These are phyloP conservation scores for Ceratocystis huliohia DNA, from an alignment of 2,329 filamentous ascomycete genomes.

Conservation along the genomic window DNA sequence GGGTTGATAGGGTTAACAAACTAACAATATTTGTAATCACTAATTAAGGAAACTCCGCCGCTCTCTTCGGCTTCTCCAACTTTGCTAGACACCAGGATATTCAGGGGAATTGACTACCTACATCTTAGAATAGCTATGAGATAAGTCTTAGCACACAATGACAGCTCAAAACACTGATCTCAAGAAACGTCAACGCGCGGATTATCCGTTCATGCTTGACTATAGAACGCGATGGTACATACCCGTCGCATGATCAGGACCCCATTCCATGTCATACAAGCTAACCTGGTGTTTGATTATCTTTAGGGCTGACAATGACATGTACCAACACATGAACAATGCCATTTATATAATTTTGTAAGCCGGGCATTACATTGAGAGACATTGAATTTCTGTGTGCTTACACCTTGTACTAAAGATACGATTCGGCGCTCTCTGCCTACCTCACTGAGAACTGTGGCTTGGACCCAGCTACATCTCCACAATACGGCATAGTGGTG, in stretches of 20 bases:
- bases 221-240: slow-evolving; percentile 75
- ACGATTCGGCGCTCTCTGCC: slow-evolving; percentile 81
- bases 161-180: neutral
- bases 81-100: neutral
- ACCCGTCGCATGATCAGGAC: neutral
- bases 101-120: neutral
- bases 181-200: slow-evolving; percentile 33
- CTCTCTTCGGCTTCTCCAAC: neutral
- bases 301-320: slow-evolving; percentile 76
- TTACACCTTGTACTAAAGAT: slow-evolving; percentile 33
- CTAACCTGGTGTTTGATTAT: slow-evolving; percentile 8
- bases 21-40: neutral
- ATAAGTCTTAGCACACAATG: neutral
- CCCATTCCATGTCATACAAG: neutral
- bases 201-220: slow-evolving; percentile 68
- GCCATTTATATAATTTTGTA: slow-evolving; percentile 70
- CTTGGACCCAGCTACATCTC: slow-evolving; percentile 55
- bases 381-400: neutral
- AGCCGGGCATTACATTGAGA: slow-evolving; percentile 23
- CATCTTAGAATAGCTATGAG: neutral
- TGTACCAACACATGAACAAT: slow-evolving; percentile 92
- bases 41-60: neutral
- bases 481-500: slow-evolving; percentile 71
- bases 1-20: neutral
- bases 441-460: slow-evolving; percentile 72